Base-by-base conservation (phyloP, 192 early-diverging fungal genomes). In the Entophlyctis luteolus region DNA sequence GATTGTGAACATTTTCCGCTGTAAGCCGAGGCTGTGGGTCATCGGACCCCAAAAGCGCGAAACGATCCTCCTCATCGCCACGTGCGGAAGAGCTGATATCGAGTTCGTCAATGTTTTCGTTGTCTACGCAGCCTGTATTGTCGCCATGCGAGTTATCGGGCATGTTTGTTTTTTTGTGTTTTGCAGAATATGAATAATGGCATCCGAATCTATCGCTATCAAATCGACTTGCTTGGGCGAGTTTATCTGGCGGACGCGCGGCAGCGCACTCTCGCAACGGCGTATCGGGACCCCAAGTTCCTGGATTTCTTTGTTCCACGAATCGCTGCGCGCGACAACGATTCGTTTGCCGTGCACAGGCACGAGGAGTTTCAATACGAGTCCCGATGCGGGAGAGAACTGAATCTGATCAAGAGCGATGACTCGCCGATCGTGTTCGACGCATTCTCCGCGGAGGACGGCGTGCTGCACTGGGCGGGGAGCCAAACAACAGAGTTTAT, bases 291-390 rank as follows among this genome's bases (percentile, higher is more conserved):
- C 47, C 50, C 37, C 45, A 47, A 52, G 58, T 77, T 77, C 48
- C 72, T 77, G n/a, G 68, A 74, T 55, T 74, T 75, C 68, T 77
- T 77, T 49, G 70, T 71, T 52, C 10, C 49, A 33, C 67, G 69
- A 12, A 42, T 77, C 38, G 50, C 23, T 2, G 28, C 33, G 3
- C 65, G 67, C 35, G 55, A 59, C 6, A 8, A 10, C 22, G 49
- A 52, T 16, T 10, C 5, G 10, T 6, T 16, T 10, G 49, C 20
- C 22, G 22, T 6, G 22, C 10, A 38, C 27, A 25, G 20, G 16
- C 50, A 37, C 12, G 53, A 53, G 33, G 28, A 27, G 16, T 76
- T 62, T 50, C 28, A 12, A 23, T 76, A 68, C 56, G 65, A 72
- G 20, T 68, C 65, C 25, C 63, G 68, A 31, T 77, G 76, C 57